Evolutionary conservation across 2,329 filamentous ascomycete genomes (phyloP).

Genomic region (Cadophora gregata): DNA sequence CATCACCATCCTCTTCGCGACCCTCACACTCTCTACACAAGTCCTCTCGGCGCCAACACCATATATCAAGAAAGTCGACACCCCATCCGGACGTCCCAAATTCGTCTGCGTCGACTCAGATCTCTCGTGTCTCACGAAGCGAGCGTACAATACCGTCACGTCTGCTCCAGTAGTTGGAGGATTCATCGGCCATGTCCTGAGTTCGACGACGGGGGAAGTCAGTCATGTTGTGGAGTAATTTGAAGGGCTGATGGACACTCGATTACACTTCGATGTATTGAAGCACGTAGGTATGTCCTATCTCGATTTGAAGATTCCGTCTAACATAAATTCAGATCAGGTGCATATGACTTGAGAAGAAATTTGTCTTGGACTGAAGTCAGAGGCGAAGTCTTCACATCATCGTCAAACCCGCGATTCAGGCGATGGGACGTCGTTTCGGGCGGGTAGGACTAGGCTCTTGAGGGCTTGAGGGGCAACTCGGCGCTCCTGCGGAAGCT

Average conservation of each 20-base stretch:
- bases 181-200: conserved; percentile 13
- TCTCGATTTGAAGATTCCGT: too few relatives aligned
- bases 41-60: conserved; percentile 2
- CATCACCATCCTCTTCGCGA: conserved; percentile 2
- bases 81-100: not conserved
- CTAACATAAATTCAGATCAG: not conserved
- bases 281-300: not conserved
- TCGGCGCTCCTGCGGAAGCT: not conserved
- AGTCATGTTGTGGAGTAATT: conserved; percentile 4
- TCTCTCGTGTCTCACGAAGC: conserved; percentile 12
- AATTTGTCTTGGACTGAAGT: not conserved
- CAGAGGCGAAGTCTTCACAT: too few relatives aligned
- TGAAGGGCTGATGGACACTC: not conserved
- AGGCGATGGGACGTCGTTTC: conserved; percentile 6
- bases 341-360: not conserved
- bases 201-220: not conserved
- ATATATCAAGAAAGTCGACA: conserved; percentile 16
- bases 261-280: too few relatives aligned
- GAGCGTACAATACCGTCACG: not conserved
- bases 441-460: too few relatives aligned
- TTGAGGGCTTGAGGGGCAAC: not conserved
- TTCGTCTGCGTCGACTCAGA: conserved; percentile 19
- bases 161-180: not conserved
- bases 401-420: conserved; percentile 1
- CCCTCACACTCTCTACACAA: conserved; percentile 7